These are phyloP conservation scores for Magnolia changhungtana DNA, from an alignment of 164 flowering plant genomes.

Conservation along the genomic window DNA sequence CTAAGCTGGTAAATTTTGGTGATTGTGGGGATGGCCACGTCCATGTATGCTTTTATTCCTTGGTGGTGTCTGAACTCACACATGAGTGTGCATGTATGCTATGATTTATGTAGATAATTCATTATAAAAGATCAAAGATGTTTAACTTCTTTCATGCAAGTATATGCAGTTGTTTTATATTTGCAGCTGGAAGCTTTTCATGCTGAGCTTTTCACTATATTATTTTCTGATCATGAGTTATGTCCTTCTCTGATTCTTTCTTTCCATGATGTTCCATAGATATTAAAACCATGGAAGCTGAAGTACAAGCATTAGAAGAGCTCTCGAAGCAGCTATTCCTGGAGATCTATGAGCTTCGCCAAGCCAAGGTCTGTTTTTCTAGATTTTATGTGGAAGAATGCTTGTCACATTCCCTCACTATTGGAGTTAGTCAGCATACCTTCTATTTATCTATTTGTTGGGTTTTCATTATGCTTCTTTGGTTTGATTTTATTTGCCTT, in stretches of 20 bases:
- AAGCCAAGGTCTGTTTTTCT: slow-evolving; percentile 63
- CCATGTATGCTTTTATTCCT: no score
- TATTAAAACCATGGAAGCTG: slow-evolving; percentile 84
- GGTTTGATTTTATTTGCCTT: background rate
- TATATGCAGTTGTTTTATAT: background rate
- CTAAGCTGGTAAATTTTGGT: no score
- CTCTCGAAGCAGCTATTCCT: slow-evolving; percentile 90
- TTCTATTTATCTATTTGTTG: background rate
- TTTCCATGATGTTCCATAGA: slow-evolving; percentile 34
- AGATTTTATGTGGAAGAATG: background rate
- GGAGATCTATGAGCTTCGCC: slow-evolving; percentile 96
- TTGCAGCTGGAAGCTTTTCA: background rate
- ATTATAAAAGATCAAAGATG: no score
- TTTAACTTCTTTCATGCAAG: background rate
- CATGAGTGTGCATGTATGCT: no score
- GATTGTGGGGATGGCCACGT: no score
- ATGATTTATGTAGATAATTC: no score
- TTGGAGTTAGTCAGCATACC: background rate
- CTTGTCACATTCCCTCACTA: background rate
- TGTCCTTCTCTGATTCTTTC: slow-evolving; percentile 8
- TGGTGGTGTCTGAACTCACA: no score
- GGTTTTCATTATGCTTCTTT: background rate
- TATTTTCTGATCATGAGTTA: background rate
- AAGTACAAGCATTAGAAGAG: slow-evolving; percentile 89
- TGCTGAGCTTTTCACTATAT: no score